A percentile compares a stretch with the other conserved stretches of the same genome.
Evolutionary conservation across 257 asterid species (phyloP).

Genomic region (Dorcoceras hygrometricum): DNA sequence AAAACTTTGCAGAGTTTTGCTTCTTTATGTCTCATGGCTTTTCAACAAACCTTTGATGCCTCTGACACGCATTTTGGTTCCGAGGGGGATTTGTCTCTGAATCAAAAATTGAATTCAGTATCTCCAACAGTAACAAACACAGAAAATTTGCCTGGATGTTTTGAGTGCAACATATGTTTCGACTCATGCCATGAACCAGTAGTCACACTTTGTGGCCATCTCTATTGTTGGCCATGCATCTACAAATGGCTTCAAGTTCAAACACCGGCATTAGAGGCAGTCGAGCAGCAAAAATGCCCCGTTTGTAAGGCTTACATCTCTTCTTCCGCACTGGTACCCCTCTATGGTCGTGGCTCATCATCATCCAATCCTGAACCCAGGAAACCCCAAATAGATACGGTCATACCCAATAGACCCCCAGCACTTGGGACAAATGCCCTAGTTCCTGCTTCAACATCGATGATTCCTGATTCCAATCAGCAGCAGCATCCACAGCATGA

Average conservation of each 20-base stretch:
- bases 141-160: slow-evolving; percentile 43
- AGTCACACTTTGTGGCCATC: slow-evolving; percentile 34
- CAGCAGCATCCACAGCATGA: slow-evolving; percentile 32
- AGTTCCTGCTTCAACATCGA: slow-evolving; percentile 32
- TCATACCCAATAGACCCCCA: slow-evolving; percentile 68
- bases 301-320: slow-evolving; percentile 75
- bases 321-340: slow-evolving; percentile 67
- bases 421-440: slow-evolving; percentile 40
- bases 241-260: slow-evolving; percentile 33
- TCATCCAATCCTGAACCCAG: slow-evolving; percentile 46
- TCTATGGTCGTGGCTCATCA: slow-evolving; percentile 69
- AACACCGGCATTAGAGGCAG: slow-evolving; percentile 18
- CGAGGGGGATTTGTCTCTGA: slow-evolving; percentile 40
- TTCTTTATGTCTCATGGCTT: slow-evolving; percentile 48
- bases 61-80: slow-evolving; percentile 35
- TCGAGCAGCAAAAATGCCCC: slow-evolving; percentile 46
- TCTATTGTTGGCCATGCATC: slow-evolving; percentile 37
- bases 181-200: slow-evolving; percentile 26
- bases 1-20: not conserved
- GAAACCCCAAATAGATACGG: slow-evolving; percentile 39
- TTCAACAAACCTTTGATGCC: slow-evolving; percentile 41
- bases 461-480: slow-evolving; percentile 31
- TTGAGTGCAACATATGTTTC: slow-evolving; percentile 31
- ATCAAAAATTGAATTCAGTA: slow-evolving; percentile 40
- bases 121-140: slow-evolving; percentile 32